Evolutionary conservation across 1,284 basidiomycete genomes (phyloP).

Genomic region (Sphaerobolus stellatus): DNA sequence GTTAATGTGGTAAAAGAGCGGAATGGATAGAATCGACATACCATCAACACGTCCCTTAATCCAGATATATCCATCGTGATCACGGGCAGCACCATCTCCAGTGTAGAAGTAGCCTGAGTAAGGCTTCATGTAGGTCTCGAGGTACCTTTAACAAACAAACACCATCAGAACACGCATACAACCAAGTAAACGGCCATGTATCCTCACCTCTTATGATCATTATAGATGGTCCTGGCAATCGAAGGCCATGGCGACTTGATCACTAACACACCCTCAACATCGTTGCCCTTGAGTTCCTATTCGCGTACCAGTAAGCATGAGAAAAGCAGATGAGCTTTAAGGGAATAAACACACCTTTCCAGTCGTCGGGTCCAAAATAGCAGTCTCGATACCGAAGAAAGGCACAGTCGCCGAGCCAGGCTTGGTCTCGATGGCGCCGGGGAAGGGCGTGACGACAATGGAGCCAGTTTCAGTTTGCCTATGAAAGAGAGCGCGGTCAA

Average conservation of each 20-base stretch:
- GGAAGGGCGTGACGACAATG: constrained; percentile 93
- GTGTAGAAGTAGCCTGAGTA: constrained; percentile 93
- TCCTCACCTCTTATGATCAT: constrained; percentile 92
- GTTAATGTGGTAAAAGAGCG: neutral
- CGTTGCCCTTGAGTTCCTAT: constrained; percentile 74
- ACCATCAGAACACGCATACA: too few relatives aligned
- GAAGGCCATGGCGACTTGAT: constrained; percentile 92
- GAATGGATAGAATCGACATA: constrained; percentile 37
- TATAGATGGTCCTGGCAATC: constrained; percentile 91
- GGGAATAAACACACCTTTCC: constrained; percentile 49
- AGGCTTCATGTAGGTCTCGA: constrained; percentile 96
- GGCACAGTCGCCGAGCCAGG: constrained; percentile 96
- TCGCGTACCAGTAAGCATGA: constrained; percentile 3
- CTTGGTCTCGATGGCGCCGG: constrained; percentile 94
- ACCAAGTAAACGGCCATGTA: too few relatives aligned
- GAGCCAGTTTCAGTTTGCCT: constrained; percentile 98
- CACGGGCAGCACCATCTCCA: constrained; percentile 93
- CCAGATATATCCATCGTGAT: constrained; percentile 97
- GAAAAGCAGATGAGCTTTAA: constrained; percentile 1
- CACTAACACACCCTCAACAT: constrained; percentile 90
- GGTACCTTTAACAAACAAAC: too few relatives aligned
- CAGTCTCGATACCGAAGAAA: constrained; percentile 94
- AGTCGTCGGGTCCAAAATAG: constrained; percentile 81
- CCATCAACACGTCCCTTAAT: constrained; percentile 98
- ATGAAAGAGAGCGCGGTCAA: constrained; percentile 1